Percentiles rank a stretch among this genome's conserved stretches.
Conservation (phyloP, 495 filamentous ascomycete genomes). For the Trichoderma reesei region DNA sequence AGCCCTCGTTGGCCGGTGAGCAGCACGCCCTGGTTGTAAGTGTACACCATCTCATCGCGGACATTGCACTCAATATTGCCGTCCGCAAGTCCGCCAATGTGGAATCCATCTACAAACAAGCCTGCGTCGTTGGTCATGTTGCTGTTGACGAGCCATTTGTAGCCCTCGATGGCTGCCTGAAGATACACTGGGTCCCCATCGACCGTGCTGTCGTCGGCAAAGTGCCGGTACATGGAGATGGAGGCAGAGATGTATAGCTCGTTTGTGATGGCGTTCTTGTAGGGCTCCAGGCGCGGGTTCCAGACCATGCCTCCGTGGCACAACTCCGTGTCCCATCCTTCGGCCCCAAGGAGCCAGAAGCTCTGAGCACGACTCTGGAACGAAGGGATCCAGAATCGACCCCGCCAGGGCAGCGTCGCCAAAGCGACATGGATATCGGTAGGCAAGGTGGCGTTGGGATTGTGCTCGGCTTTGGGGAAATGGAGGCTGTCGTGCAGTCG, state of each 20-base stretch:
- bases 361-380: constrained; percentile 82
- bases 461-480: background rate
- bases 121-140: constrained; percentile 78
- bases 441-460: constrained; percentile 1
- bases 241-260: constrained; percentile 79
- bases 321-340: constrained; percentile 72
- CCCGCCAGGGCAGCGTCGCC: constrained; percentile 52
- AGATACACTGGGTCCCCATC: constrained; percentile 59
- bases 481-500: constrained; percentile 42
- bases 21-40: constrained; percentile 95
- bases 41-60: constrained; percentile 82
- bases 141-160: constrained; percentile 65
- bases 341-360: constrained; percentile 75
- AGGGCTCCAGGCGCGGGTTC: constrained; percentile 72
- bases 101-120: constrained; percentile 83
- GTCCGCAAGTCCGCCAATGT: constrained; percentile 48
- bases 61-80: constrained; percentile 60
- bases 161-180: constrained; percentile 61
- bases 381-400: constrained; percentile 59
- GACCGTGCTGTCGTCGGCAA: constrained; percentile 65
- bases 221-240: constrained; percentile 83
- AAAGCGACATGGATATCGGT: constrained; percentile 15
- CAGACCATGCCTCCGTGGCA: constrained; percentile 91
- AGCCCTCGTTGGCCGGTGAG: constrained; percentile 75
- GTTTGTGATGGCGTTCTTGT: constrained; percentile 98